Conservation (phyloP, 176 grass and related monocot genomes). For the Rhynchospora breviuscula region DNA sequence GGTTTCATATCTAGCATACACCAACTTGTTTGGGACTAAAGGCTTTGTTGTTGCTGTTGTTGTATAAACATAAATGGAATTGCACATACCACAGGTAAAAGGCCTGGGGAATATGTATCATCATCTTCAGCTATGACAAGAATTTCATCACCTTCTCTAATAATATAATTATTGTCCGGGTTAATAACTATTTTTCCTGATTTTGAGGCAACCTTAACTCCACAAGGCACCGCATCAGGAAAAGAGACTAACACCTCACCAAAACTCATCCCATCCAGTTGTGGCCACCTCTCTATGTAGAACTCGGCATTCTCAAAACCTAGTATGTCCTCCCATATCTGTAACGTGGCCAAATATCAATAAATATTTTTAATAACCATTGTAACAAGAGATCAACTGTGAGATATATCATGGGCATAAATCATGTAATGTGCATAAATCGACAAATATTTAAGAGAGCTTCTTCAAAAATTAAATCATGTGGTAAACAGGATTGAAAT, state of each 20-base stretch:
- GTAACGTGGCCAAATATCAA: slow-evolving; percentile 15
- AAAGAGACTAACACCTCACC: slow-evolving; percentile 89
- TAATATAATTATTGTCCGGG: slow-evolving; percentile 77
- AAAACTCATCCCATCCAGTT: slow-evolving; percentile 86
- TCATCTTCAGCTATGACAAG: slow-evolving; percentile 99
- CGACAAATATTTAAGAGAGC: background rate
- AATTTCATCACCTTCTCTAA: slow-evolving; percentile 81
- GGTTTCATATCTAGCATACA: too few species aligned
- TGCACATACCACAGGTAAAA: slow-evolving; percentile 52
- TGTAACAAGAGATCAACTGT: background rate
- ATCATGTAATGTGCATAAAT: background rate
- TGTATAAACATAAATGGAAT: background rate
- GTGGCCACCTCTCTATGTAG: slow-evolving; percentile 90
- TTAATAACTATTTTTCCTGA: slow-evolving; percentile 85
- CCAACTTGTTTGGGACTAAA: too few species aligned
- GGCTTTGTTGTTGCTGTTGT: too few species aligned
- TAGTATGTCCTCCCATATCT: slow-evolving; percentile 99
- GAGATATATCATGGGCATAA: background rate
- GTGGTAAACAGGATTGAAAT: background rate
- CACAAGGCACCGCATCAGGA: slow-evolving; percentile 91
- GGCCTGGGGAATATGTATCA: slow-evolving; percentile 81
- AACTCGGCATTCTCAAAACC: slow-evolving; percentile 99
- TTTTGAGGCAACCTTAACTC: slow-evolving; percentile 80
- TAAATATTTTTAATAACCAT: background rate
- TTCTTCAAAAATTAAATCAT: background rate